Evolutionary conservation across 2,329 filamentous ascomycete genomes (phyloP).

Genomic region (Apiospora malaysiana): DNA sequence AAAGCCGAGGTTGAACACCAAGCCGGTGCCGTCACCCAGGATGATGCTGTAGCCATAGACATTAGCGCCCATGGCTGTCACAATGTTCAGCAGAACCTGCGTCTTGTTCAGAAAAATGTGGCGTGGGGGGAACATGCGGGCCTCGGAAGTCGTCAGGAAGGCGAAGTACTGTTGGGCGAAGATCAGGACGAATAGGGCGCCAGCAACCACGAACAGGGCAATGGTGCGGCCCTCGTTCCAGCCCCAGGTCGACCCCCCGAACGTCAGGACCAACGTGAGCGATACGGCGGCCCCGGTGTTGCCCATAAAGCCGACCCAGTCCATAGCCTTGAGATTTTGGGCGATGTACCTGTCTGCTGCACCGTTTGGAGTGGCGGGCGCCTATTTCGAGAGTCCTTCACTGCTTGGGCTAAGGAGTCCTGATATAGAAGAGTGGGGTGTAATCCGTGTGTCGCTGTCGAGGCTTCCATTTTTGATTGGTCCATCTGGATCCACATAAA

Average conservation of each 20-base stretch:
- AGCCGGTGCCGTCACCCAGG: conserved; percentile 40
- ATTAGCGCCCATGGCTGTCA: conserved; percentile 36
- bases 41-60: conserved; percentile 44
- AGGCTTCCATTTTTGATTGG: too few species aligned
- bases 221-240: conserved; percentile 54
- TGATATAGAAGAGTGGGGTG: too few species aligned
- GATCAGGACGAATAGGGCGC: conserved; percentile 49
- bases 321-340: conserved; percentile 42
- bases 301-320: conserved; percentile 52
- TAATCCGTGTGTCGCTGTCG: too few species aligned
- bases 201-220: conserved; percentile 50
- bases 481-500: too few species aligned
- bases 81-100: conserved; percentile 34
- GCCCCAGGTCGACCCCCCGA: conserved; percentile 54
- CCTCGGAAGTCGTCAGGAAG: conserved; percentile 47
- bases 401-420: too few species aligned
- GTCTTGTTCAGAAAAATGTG: conserved; percentile 44
- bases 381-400: too few species aligned
- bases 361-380: conserved; percentile 54
- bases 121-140: conserved; percentile 55
- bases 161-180: conserved; percentile 49
- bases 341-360: conserved; percentile 45
- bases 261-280: conserved; percentile 55
- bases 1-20: conserved; percentile 39
- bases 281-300: conserved; percentile 45